Evolutionary conservation across 2,329 filamentous ascomycete genomes (phyloP), one percentile per base, ranked within the genome.

Genomic region (Cercospora nicotianae): DNA sequence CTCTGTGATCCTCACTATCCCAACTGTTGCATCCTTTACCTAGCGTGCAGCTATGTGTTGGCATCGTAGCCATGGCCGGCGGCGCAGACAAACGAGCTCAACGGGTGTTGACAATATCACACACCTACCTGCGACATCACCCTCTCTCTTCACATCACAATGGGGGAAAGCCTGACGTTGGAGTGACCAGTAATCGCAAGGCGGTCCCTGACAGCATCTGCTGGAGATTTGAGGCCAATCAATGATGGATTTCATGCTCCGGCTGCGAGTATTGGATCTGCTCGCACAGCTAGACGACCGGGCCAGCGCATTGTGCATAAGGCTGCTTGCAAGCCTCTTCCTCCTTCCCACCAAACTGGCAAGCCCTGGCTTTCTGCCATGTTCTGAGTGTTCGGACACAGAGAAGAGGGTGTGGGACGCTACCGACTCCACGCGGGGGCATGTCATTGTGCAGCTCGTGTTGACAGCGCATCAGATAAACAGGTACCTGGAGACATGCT

Each of bases 291-390:
- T 71, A 72, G 65, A 67, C 68, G 68, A 68, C 55, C 68, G 67
- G 68, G 68, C 68, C 70, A 72, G 70, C 71, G 55, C 71, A 72
- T 72, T 67, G 67, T 70, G 69, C 69, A 72, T 70, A 67, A 72
- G 61, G 64, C 55, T 67, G 61, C 66, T 65, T 57, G 63, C 66
- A 58, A 65, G 58, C 66, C 48, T 58, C 13, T 58, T 20, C 53
- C 53, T 33, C 65, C 36, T 36, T 66, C 55, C 69, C 69, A 57
- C 60, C 55, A 33, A 60, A 61, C 53, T 42, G 68, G 68, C 63
- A 60, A 64, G 59, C 62, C 68, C 68, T 60, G 28, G 58, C 45
- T 39, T 63, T 42, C 42, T 61, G 20, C 30, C 42, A 60, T 31
- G 58, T 36, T 65, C 42, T 55, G 57, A 18, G 60, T 64, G 23